Evolutionary conservation across 768 basidiomycete species (phyloP).

Genomic region (Amanita phalloides): DNA sequence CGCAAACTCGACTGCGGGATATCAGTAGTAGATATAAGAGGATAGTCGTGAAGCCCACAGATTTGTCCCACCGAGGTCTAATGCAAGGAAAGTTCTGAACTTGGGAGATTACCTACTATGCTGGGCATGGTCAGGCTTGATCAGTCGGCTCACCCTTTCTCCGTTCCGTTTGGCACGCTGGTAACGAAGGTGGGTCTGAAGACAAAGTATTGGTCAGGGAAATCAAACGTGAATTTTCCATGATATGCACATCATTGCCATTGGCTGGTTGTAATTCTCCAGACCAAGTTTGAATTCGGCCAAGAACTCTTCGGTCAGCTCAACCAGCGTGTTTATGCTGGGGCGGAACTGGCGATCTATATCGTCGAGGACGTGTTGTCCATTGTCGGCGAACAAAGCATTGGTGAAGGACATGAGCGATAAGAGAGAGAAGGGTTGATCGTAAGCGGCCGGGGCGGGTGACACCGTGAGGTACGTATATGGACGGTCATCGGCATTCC

Average conservation of each 20-base stretch:
- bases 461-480: constrained; percentile 8
- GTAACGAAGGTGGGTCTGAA: constrained; percentile 87
- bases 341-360: constrained; percentile 71
- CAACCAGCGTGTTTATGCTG: constrained; percentile 43
- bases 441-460: background rate
- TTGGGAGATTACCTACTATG: constrained; percentile 1
- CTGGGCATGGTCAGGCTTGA: background rate
- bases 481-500: background rate
- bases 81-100: constrained; percentile 82
- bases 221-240: background rate
- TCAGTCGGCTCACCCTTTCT: constrained; percentile 62
- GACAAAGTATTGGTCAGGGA: background rate
- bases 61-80: constrained; percentile 97
- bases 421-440: constrained; percentile 8
- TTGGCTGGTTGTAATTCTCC: constrained; percentile 57
- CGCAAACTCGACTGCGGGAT: constrained; percentile 74
- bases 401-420: constrained; percentile 30
- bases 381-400: constrained; percentile 24
- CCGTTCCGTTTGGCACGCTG: constrained; percentile 89
- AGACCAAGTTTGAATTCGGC: constrained; percentile 73
- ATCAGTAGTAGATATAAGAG: background rate
- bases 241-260: constrained; percentile 84
- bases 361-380: constrained; percentile 43
- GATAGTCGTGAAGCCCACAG: constrained; percentile 43
- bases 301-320: constrained; percentile 72